Evolutionary conservation across 2,329 filamentous ascomycete genomes (phyloP), one percentile per base, ranked within the genome.

Genomic region (Aspergillus sp.): DNA sequence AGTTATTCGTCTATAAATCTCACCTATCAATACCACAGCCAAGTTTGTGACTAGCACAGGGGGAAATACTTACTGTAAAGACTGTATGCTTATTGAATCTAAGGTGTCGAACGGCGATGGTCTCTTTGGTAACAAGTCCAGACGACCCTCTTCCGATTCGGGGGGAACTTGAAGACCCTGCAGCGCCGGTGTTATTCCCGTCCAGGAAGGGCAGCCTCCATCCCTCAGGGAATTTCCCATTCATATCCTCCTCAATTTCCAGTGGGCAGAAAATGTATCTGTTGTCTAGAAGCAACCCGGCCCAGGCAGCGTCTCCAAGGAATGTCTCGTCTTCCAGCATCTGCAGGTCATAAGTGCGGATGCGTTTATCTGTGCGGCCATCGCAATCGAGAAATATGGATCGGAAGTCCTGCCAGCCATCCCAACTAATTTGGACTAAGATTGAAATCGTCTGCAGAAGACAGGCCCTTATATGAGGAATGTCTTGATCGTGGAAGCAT

Each of bases 181-280:
- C 31, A 34, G 31, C 8, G 31, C 13, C 31, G 8, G 13, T 46
- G 8, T 11, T 7, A 8, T 7, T 30, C 28, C 1, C 13, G 22
- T 57, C 30, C 9, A 66, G 47, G 17, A 51, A 50, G 7, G 46
- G 55, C 13, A 58, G 17, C 51, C 34, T 43, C 22, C 55, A 57
- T 7, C 46, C 23, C 8, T 25, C 62, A 7, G 17, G 15, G 22
- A 7, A 30, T 47, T 45, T 28, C 6, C 13, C 22, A 46, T 30
- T 17, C n/a, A 5, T 54, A 7, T 41, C 52, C 17, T 54, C 38
- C 15, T 31, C 17, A 11, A 54, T 54, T 9, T 54, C 52, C 7
- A 54, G 23, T 11, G 52, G 38, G 23, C 25, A 54, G 19, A 43
- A 54, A 13, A 46, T 17, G n/a, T 30, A n/a, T 30, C 41, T 22